These are phyloP conservation scores for Macrolepiota albuminosa DNA, from an alignment of 768 basidiomycete genomes.

Conservation along the genomic window DNA sequence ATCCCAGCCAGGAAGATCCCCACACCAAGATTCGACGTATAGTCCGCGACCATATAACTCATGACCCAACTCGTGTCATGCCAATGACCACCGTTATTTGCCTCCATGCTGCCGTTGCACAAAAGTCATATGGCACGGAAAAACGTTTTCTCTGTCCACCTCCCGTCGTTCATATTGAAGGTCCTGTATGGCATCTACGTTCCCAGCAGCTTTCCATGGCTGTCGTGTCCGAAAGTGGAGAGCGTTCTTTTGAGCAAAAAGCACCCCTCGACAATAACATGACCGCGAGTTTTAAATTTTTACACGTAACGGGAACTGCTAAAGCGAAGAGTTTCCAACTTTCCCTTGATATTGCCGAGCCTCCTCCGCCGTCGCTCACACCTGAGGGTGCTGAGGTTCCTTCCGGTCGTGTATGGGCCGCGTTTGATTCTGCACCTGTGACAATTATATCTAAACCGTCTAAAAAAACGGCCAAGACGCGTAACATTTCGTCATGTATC, in stretches of 20 bases:
- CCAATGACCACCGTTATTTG: slow-evolving; percentile 91
- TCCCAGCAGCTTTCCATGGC: slow-evolving; percentile 81
- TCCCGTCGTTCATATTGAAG: slow-evolving; percentile 89
- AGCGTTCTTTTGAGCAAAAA: slow-evolving; percentile 81
- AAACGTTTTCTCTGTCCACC: slow-evolving; percentile 93
- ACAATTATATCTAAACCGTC: slow-evolving; percentile 96
- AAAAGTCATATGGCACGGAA: slow-evolving; percentile 95
- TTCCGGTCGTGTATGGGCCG: slow-evolving; percentile 78
- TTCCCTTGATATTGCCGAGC: slow-evolving; percentile 80
- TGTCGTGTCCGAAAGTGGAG: slow-evolving; percentile 78
- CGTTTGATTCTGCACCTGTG: slow-evolving; percentile 88
- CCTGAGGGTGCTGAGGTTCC: slow-evolving; percentile 41
- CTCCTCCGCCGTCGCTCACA: slow-evolving; percentile 46
- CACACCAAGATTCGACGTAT: slow-evolving; percentile 82
- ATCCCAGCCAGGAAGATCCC: slow-evolving; percentile 55
- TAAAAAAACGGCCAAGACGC: slow-evolving; percentile 94
- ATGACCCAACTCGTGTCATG: slow-evolving; percentile 69
- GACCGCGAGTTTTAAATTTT: slow-evolving; percentile 86
- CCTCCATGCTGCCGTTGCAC: slow-evolving; percentile 88
- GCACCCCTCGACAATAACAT: slow-evolving; percentile 79
- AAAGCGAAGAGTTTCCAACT: slow-evolving; percentile 90
- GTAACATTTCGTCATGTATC: slow-evolving; percentile 88
- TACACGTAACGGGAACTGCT: slow-evolving; percentile 84
- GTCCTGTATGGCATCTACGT: slow-evolving; percentile 81
- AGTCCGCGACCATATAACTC: slow-evolving; percentile 76